Conservation (phyloP, 495 filamentous ascomycete genomes). For the Barbatosphaeria neglecta region DNA sequence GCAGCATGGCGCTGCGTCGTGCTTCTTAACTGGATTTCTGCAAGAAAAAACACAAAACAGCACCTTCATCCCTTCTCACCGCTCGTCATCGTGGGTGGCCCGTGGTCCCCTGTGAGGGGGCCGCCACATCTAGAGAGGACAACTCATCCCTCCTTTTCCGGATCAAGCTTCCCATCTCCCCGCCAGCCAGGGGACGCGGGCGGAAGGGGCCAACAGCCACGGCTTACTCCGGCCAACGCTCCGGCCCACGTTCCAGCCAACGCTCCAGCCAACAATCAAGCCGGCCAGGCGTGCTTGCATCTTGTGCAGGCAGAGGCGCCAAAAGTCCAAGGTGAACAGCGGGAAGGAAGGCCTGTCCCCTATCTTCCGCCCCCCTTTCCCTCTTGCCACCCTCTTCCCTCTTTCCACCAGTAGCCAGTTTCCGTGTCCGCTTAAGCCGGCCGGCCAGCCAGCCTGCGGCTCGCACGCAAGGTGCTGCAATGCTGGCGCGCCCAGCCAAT, state of each 20-base stretch:
- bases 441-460: neutral
- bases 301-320: neutral
- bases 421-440: too few relatives aligned
- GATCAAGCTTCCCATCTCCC: neutral
- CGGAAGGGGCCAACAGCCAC: neutral
- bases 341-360: neutral
- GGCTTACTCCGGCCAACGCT: neutral
- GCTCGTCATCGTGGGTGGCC: neutral
- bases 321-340: neutral
- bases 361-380: neutral
- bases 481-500: neutral
- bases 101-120: too few relatives aligned
- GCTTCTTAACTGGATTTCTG: too few relatives aligned
- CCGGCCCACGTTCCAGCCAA: too few relatives aligned
- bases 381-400: too few relatives aligned
- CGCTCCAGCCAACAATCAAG: neutral
- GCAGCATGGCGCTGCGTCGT: too few relatives aligned
- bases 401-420: too few relatives aligned
- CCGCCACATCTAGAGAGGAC: neutral
- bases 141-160: neutral
- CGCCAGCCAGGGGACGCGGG: neutral
- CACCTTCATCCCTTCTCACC: neutral
- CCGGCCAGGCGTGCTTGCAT: neutral
- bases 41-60: neutral
- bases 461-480: neutral